Percentiles rank a stretch among this genome's conserved stretches.
Evolutionary conservation across 1,284 basidiomycete genomes (phyloP).

Genomic region (Exsudoporus floridanus): DNA sequence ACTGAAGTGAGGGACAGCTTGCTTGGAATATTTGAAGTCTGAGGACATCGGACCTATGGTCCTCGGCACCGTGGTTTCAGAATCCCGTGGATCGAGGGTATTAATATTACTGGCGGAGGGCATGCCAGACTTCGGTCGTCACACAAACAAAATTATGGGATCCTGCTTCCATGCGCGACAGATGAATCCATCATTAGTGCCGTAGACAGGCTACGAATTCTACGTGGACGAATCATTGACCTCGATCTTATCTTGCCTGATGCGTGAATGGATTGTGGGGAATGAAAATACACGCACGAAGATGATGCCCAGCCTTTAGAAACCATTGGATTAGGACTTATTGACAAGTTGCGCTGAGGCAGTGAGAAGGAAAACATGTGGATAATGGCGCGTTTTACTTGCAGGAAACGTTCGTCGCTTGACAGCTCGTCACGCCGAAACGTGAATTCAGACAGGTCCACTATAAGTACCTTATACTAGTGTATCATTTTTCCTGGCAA

Average conservation of each 20-base stretch:
- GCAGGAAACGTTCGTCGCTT: conserved; percentile 24
- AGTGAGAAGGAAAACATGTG: no score
- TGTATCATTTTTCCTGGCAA: neutral
- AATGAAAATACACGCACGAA: neutral
- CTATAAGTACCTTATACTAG: neutral
- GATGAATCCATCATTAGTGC: neutral
- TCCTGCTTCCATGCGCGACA: conserved; percentile 2
- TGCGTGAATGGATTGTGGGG: neutral
- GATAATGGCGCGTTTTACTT: neutral
- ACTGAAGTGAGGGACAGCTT: neutral
- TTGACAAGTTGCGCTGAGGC: no score
- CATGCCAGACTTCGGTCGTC: neutral
- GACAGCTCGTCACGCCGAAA: neutral
- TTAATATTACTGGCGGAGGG: neutral
- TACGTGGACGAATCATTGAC: neutral
- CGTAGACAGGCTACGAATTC: neutral
- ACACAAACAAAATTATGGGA: neutral
- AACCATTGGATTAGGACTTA: neutral
- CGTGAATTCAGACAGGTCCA: neutral
- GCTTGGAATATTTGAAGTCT: neutral
- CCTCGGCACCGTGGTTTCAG: neutral
- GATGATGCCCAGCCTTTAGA: neutral
- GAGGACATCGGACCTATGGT: neutral
- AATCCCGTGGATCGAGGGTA: neutral
- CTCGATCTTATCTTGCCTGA: neutral